Conservation (phyloP, 441 rosid species). For the Dalechampia spathulata region DNA sequence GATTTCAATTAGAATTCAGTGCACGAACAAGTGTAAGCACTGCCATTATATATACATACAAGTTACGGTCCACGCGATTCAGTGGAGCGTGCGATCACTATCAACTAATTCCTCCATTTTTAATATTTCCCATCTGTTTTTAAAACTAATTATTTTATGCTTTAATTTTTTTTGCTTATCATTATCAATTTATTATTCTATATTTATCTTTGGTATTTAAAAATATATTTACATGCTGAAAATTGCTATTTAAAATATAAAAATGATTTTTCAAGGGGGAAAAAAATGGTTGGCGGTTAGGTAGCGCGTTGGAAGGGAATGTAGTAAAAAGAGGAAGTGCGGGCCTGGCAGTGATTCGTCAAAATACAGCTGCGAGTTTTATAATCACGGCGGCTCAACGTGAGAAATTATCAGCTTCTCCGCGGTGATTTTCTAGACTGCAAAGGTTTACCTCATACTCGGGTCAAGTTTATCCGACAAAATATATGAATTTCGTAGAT, state of each 20-base stretch:
- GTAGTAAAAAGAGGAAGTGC: neutral
- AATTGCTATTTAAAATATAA: no score
- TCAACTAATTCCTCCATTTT: no score
- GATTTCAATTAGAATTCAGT: neutral
- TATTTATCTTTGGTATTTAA: no score
- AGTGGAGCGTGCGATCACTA: neutral
- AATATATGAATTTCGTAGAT: no score
- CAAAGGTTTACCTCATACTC: neutral
- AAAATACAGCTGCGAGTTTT: neutral
- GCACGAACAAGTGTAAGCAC: neutral
- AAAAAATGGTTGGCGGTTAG: neutral
- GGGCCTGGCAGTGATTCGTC: neutral
- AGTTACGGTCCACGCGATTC: neutral
- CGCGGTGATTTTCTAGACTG: neutral
- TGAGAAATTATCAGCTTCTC: neutral
- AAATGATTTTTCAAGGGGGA: no score
- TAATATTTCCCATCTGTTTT: no score
- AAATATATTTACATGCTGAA: no score
- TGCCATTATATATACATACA: neutral
- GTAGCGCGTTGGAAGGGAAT: neutral
- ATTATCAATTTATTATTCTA: no score
- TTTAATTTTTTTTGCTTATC: no score
- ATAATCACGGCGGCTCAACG: neutral
- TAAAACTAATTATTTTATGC: no score
- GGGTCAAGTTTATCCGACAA: no score